These are phyloP conservation scores for Leccinum subspadiceum DNA, from an alignment of 1,284 basidiomycete genomes.

Conservation along the genomic window DNA sequence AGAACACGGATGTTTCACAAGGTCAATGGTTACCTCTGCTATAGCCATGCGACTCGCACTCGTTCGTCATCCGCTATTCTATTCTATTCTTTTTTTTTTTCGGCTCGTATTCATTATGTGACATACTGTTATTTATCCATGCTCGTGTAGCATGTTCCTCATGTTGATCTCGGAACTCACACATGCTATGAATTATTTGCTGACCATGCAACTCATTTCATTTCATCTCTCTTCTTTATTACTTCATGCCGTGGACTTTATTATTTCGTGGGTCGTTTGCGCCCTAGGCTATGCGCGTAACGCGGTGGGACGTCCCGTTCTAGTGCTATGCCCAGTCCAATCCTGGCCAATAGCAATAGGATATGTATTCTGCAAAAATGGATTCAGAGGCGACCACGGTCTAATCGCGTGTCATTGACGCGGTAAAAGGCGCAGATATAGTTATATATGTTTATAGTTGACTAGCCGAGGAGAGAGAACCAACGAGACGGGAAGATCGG, in stretches of 20 bases:
- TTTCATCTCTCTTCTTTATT: neutral
- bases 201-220: neutral
- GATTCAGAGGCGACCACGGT: neutral
- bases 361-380: neutral
- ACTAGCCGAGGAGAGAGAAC: neutral
- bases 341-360: neutral
- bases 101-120: neutral
- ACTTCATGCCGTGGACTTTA: slow-evolving; percentile 6
- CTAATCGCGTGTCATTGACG: neutral
- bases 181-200: slow-evolving; percentile 3
- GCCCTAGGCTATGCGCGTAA: neutral
- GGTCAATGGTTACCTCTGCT: slow-evolving; percentile 80
- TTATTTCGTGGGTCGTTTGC: neutral
- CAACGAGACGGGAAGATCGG: neutral
- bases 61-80: neutral
- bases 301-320: neutral
- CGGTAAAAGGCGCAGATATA: neutral
- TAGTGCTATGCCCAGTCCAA: neutral
- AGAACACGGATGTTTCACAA: slow-evolving; percentile 25
- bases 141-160: neutral
- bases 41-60: slow-evolving; percentile 33
- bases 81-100: neutral
- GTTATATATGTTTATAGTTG: neutral
- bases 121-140: slow-evolving; percentile 11
- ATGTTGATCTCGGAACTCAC: slow-evolving; percentile 1